phyloP scores from a whole-genome alignment of 129 eudicot species.

The Flaveria ramosissima region DNA sequence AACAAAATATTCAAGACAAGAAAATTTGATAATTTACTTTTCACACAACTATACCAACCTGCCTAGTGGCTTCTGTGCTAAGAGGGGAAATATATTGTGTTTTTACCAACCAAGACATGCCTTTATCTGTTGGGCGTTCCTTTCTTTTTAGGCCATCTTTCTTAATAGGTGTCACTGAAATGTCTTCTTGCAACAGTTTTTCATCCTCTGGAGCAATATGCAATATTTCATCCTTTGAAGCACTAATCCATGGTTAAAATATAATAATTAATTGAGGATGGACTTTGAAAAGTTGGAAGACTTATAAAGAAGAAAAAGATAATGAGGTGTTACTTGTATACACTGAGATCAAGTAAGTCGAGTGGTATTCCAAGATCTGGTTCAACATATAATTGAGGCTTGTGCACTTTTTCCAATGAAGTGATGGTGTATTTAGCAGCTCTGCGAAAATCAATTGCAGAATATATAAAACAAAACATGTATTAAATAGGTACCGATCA shows the following conservation, averaged over 20 bases:
- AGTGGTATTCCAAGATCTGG: conserved; percentile 92
- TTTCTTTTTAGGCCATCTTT: conserved; percentile 73
- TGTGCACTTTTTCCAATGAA: conserved; percentile 76
- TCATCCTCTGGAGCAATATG: conserved; percentile 79
- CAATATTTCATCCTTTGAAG: conserved; percentile 53
- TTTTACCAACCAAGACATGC: conserved; percentile 91
- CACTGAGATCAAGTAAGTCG: conserved; percentile 90
- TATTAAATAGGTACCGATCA: background rate
- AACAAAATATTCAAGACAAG: conserved; percentile 1
- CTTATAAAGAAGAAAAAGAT: background rate
- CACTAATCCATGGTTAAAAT: conserved; percentile 42
- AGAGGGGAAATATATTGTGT: conserved; percentile 91
- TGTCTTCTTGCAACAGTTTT: conserved; percentile 73
- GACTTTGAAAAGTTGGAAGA: background rate
- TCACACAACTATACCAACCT: conserved; percentile 44
- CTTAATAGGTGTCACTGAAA: conserved; percentile 66
- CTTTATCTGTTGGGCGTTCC: conserved; percentile 87
- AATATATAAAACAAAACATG: background rate
- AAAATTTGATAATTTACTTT: background rate
- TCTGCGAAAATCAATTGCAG: conserved; percentile 45
- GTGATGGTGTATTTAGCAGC: conserved; percentile 64
- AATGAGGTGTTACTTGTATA: conserved; percentile 66
- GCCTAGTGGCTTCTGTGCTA: conserved; percentile 74
- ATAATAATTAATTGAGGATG: background rate
- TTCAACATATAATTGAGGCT: conserved; percentile 80